These are phyloP conservation scores for Aspergillus felis DNA, from an alignment of 2,329 filamentous ascomycete genomes.

Conservation along the genomic window DNA sequence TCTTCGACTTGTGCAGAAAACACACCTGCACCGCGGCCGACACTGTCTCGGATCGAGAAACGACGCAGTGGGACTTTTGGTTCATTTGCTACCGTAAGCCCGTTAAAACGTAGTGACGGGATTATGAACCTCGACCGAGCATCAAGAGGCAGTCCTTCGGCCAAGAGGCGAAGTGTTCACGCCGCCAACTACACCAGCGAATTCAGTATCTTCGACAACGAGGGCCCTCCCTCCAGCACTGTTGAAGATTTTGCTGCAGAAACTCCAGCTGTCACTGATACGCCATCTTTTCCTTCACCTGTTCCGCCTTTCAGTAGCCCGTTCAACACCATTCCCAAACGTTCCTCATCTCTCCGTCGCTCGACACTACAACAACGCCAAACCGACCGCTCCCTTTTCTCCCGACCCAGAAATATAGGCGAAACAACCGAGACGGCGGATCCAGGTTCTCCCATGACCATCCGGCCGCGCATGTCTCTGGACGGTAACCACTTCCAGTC, in stretches of 20 bases:
- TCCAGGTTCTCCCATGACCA: slow-evolving; percentile 53
- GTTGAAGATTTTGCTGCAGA: slow-evolving; percentile 26
- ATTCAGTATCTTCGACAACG: slow-evolving; percentile 71
- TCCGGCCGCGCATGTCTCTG: slow-evolving; percentile 68
- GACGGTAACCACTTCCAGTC: slow-evolving; percentile 68
- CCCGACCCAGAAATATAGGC: slow-evolving; percentile 30
- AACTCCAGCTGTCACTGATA: slow-evolving; percentile 24
- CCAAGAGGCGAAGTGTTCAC: slow-evolving; percentile 86
- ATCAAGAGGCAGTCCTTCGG: slow-evolving; percentile 76
- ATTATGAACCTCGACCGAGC: slow-evolving; percentile 82
- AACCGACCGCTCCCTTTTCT: slow-evolving; percentile 59
- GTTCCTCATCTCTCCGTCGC: slow-evolving; percentile 74
- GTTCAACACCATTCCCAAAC: slow-evolving; percentile 58
- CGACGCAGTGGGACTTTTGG: slow-evolving; percentile 45
- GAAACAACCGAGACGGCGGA: slow-evolving; percentile 51
- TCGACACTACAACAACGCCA: slow-evolving; percentile 85
- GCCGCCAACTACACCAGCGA: slow-evolving; percentile 60
- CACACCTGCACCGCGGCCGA: slow-evolving; percentile 32
- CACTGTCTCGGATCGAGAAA: slow-evolving; percentile 47
- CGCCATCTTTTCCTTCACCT: slow-evolving; percentile 22
- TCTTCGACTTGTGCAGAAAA: slow-evolving; percentile 20
- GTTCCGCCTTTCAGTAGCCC: slow-evolving; percentile 41
- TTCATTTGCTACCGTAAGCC: slow-evolving; percentile 63
- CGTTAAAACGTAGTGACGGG: slow-evolving; percentile 86
- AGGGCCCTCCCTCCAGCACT: slow-evolving; percentile 20